Base-by-base conservation (phyloP, 805 yeast genomes). In the Candida verbasci region DNA sequence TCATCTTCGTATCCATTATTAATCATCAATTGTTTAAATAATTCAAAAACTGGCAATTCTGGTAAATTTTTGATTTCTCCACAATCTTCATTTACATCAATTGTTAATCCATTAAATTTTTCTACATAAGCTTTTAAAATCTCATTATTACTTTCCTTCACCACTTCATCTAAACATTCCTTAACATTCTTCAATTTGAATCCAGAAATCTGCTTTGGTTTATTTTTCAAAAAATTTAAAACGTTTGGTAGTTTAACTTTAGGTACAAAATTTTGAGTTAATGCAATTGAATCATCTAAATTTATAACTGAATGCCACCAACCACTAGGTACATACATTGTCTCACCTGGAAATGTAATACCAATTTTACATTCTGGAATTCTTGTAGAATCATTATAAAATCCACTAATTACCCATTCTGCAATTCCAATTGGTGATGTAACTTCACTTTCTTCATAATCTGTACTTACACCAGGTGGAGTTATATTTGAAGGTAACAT, bases 271-370 rank as follows among this genome's bases (percentile, higher is more conserved):
- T 88, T 88, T 45, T 86, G 94, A 0, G 97, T 88, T 49, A 88
- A 60, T 0, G 96, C 97, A 14, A 88, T 79, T n/a, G 80, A 68
- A 52, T 82, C 87, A 40, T 81, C 84, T 9, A 88, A 51, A 49
- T 88, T 88, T n/a, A 88, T 85, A 21, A 89, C 97, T 31, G 80
- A 67, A 65, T 88, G 97, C 97, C 97, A 88, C 97, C 97, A 88
- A 1, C 95, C 94, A n/a, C 88, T 72, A 3, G 97, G 97, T 6
- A 88, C 97, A 54, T 83, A 78, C 70, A 87, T 74, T 42, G 87
- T 82, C 53, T 89, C 94, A 5, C 89, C 91, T 0, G 87, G 82
- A 45, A 76, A 78, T 0, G 94, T 83, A 10, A 88, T 66, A 0
- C 86, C 93, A 15, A 88, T 76, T 15, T 68, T 52, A 47, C 86